Evolutionary conservation across 345 rosid species (phyloP).

Genomic region (Camelina hispida): DNA sequence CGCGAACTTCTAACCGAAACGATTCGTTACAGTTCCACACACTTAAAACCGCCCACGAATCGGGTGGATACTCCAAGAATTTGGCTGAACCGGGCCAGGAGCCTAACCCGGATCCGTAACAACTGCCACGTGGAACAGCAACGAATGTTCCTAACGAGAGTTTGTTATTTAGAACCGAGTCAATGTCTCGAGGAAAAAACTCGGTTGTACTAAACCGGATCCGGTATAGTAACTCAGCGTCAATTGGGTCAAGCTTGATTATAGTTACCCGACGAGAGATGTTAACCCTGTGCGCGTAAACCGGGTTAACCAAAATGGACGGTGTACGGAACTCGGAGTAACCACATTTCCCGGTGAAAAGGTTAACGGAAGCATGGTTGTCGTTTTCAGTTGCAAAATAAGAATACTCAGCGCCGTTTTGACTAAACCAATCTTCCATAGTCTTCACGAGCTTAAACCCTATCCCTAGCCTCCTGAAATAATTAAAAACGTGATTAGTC

Average conservation of each 20-base stretch:
- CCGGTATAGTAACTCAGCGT: conserved; percentile 79
- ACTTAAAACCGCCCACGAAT: conserved; percentile 84
- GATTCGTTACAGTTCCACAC: conserved; percentile 88
- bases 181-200: conserved; percentile 92
- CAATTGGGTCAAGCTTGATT: conserved; percentile 51
- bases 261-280: conserved; percentile 54
- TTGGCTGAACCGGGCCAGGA: conserved; percentile 68
- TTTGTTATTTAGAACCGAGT: conserved; percentile 69
- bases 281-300: conserved; percentile 68
- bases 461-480: conserved; percentile 81
- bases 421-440: conserved; percentile 80
- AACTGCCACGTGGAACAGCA: conserved; percentile 75
- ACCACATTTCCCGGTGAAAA: conserved; percentile 86
- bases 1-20: conserved; percentile 72
- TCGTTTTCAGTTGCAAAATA: conserved; percentile 93
- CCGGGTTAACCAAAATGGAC: conserved; percentile 83
- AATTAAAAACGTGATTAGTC: conserved; percentile 15
- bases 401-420: conserved; percentile 82
- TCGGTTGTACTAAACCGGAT: conserved; percentile 76
- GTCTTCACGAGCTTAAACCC: conserved; percentile 65
- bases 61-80: conserved; percentile 79
- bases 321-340: conserved; percentile 88
- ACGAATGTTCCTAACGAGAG: conserved; percentile 77
- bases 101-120: conserved; percentile 24
- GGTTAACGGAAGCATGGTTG: conserved; percentile 75